Evolutionary conservation across 1,284 basidiomycete genomes (phyloP).

Genomic region (Leccinum huronense): DNA sequence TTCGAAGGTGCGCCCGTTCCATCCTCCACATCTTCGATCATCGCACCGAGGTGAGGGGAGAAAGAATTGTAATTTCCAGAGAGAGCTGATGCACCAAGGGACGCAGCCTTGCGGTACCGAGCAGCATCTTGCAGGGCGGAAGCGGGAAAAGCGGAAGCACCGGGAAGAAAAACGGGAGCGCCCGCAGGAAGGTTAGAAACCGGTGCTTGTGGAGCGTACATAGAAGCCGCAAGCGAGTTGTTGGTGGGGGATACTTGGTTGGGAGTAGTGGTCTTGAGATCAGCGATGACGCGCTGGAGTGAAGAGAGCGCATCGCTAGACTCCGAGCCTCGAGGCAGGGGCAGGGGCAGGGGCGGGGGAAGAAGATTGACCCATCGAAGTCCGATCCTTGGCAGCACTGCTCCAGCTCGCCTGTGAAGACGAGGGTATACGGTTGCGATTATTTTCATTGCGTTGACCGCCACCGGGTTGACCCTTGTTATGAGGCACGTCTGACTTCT

Average conservation of each 20-base stretch:
- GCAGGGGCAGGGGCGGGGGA: slow-evolving; percentile 38
- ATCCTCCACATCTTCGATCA: slow-evolving; percentile 79
- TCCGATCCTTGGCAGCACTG: slow-evolving; percentile 46
- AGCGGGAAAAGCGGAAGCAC: slow-evolving; percentile 55
- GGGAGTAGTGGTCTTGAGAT: slow-evolving; percentile 65
- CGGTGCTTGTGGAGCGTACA: slow-evolving; percentile 44
- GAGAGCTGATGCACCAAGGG: slow-evolving; percentile 59
- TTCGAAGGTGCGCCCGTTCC: slow-evolving; percentile 51
- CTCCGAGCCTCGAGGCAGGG: slow-evolving; percentile 39
- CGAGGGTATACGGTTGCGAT: slow-evolving; percentile 58
- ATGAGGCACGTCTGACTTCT: slow-evolving; percentile 51
- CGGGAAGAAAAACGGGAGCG: slow-evolving; percentile 70
- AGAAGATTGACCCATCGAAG: slow-evolving; percentile 46
- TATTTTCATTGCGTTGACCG: slow-evolving; percentile 42
- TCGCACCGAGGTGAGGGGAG: slow-evolving; percentile 74
- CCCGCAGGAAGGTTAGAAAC: slow-evolving; percentile 58
- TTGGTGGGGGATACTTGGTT: slow-evolving; percentile 41
- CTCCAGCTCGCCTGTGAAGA: slow-evolving; percentile 52
- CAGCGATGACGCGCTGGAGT: slow-evolving; percentile 79
- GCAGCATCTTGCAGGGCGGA: slow-evolving; percentile 48
- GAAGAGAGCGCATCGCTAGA: slow-evolving; percentile 74
- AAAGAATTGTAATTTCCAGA: slow-evolving; percentile 65
- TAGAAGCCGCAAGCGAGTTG: slow-evolving; percentile 44
- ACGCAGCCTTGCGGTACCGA: slow-evolving; percentile 77
- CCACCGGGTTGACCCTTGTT: slow-evolving; percentile 53